These are phyloP conservation scores for Calendula officinalis DNA, from an alignment of 129 eudicot genomes.

Conservation along the genomic window DNA sequence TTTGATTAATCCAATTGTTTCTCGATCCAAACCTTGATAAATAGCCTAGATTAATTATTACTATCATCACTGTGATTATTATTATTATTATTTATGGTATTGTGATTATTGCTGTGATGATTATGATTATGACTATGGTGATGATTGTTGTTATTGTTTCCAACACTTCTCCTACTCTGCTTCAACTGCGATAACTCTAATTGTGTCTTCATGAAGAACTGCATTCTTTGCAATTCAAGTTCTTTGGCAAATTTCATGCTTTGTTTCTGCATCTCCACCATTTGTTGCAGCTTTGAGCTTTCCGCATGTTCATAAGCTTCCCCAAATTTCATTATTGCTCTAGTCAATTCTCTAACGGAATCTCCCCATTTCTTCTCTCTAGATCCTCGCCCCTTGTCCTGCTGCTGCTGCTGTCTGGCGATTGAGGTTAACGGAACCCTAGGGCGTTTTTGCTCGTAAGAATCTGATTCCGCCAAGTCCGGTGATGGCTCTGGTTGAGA, in stretches of 20 bases:
- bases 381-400: constrained; percentile 24
- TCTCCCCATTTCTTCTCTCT: constrained; percentile 57
- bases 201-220: constrained; percentile 77
- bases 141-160: constrained; percentile 33
- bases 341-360: constrained; percentile 63
- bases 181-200: constrained; percentile 74
- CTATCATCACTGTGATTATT: constrained; percentile 41
- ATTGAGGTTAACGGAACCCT: constrained; percentile 23
- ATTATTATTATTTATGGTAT: constrained; percentile 26
- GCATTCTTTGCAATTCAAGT: constrained; percentile 69
- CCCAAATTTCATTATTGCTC: constrained; percentile 65
- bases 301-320: constrained; percentile 72
- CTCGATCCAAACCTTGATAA: constrained; percentile 26
- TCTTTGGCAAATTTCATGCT: constrained; percentile 78
- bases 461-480: constrained; percentile 57
- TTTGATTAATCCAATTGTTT: constrained; percentile 27
- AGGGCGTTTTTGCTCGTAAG: constrained; percentile 46
- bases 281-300: constrained; percentile 62
- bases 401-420: constrained; percentile 18
- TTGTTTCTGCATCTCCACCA: constrained; percentile 85
- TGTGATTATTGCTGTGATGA: constrained; percentile 44
- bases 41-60: constrained; percentile 42
- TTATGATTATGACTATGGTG: constrained; percentile 29
- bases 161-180: constrained; percentile 35
- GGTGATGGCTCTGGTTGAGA: constrained; percentile 63